phyloP scores from a whole-genome alignment of 1,139 yeast species.

The Debaryomycetaceae sp. region DNA sequence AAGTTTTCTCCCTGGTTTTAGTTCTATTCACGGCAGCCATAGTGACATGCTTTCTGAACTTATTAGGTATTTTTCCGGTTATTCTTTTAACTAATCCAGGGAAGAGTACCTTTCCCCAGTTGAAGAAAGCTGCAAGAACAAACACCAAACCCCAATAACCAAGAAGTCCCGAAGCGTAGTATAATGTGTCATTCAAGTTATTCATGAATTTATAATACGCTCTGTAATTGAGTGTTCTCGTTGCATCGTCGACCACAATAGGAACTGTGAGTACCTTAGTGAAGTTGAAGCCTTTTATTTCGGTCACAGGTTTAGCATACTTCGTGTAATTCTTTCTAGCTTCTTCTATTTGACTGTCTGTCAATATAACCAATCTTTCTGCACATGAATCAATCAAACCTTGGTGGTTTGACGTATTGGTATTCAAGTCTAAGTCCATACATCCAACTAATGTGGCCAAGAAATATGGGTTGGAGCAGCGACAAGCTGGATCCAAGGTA shows the following conservation, averaged over 20 bases:
- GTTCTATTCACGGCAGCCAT: slow-evolving; percentile 29
- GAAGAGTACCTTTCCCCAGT: slow-evolving; percentile 35
- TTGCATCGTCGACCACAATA: neutral
- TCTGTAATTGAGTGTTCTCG: neutral
- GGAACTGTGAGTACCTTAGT: neutral
- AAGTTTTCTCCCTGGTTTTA: slow-evolving; percentile 20
- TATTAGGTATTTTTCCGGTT: slow-evolving; percentile 21
- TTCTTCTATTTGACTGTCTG: neutral
- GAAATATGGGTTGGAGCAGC: slow-evolving; percentile 14
- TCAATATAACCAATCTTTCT: slow-evolving; percentile 2
- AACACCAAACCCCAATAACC: slow-evolving; percentile 50
- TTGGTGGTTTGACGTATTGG: slow-evolving; percentile 11
- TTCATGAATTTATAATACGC: neutral
- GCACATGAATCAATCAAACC: slow-evolving; percentile 13
- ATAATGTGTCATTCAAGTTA: slow-evolving; percentile 28
- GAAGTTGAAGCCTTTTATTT: slow-evolving; percentile 10
- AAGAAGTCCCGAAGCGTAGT: slow-evolving; percentile 45
- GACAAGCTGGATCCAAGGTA: slow-evolving; percentile 7
- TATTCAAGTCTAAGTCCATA: slow-evolving; percentile 14
- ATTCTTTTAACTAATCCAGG: slow-evolving; percentile 22
- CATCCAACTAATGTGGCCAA: slow-evolving; percentile 19
- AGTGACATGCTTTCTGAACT: slow-evolving; percentile 26
- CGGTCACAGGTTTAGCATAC: slow-evolving; percentile 7
- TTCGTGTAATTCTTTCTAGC: slow-evolving; percentile 11
- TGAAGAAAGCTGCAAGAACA: slow-evolving; percentile 35